Base-by-base conservation (phyloP, 768 basidiomycete species). In the Podaxis sp. region DNA sequence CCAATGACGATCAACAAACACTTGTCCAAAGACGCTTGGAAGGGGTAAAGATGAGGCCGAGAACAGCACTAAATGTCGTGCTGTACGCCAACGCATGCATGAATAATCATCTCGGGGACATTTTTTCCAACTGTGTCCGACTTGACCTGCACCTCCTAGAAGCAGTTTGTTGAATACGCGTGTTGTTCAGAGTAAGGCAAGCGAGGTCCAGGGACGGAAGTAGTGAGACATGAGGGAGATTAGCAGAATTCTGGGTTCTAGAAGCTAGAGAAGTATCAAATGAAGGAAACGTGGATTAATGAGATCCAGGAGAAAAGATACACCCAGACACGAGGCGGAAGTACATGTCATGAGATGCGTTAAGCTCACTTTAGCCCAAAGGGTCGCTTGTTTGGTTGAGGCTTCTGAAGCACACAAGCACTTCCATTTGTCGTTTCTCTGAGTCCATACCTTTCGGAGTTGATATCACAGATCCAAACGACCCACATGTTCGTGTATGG, bases 221-320 rank as follows among this genome's bases (percentile, higher is more conserved):
- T 51, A 51, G 13, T 28, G 22, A 28, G 26, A 51, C 19, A 15
- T 22, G 49, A 51, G 49, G 11, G 49, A 28, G 11, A 6, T 51
- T 51, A 28, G 26, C 9, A 12, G 24, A 51, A 13, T 51, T 51
- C 49, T 51, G 22, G 49, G 49, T 51, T 28, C 49, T 7, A 51
- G 49, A 51, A 51, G 49, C 24, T 24, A 12, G 26, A 51, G 49
- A 24, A 51, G 24, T 7, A 13, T 51, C 49, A 24, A 51, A 51
- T 51, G 42, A 44, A n/a, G 33, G 42, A 44, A 44, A 44, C n/a
- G 42, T 44, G 13, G n/a, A 44, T 44, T 44, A 44, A 44, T 51
- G 19, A 51, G 49, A 51, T 51, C 49, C 24, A 51, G 49, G 49
- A 51, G 49, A 51, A 51, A 51, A 51, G 49, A 51, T 51, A 51